Evolutionary conservation across 2,329 filamentous ascomycete genomes (phyloP).

Genomic region (Colletotrichum cereale): DNA sequence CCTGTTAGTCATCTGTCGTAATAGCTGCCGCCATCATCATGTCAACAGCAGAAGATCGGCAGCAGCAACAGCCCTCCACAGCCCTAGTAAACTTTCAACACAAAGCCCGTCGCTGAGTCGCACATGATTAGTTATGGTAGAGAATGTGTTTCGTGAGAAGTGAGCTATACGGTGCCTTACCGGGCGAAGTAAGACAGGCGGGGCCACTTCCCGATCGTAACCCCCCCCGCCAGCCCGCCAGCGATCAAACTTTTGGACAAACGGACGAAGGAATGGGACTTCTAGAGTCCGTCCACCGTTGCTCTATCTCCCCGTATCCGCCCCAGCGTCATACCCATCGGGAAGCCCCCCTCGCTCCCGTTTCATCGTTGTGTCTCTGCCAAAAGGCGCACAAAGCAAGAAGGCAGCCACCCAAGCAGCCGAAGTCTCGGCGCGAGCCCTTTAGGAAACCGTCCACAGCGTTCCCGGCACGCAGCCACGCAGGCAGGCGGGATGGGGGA

Average conservation of each 20-base stretch:
- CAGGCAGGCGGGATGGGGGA: neutral
- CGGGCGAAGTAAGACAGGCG: neutral
- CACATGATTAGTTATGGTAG: neutral
- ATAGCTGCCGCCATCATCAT: neutral
- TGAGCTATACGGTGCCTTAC: neutral
- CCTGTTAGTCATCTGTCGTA: neutral
- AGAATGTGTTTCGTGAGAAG: neutral
- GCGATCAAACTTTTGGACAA: neutral
- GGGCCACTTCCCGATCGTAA: neutral
- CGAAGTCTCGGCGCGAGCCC: neutral
- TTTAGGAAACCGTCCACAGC: neutral
- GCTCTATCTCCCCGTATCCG: neutral
- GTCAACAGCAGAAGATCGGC: neutral
- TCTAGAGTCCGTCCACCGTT: neutral
- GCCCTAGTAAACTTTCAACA: neutral
- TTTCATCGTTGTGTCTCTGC: constrained; percentile 18
- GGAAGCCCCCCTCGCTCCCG: neutral
- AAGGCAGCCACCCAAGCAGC: constrained; percentile 3
- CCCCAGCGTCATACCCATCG: neutral
- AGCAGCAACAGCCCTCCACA: neutral
- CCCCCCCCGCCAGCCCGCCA: neutral
- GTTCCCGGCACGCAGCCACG: neutral
- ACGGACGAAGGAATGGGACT: no score
- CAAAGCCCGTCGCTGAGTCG: neutral
- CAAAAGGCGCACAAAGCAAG: neutral